Base-by-base conservation (phyloP, 2,329 filamentous ascomycete species). In the Albifimbria verrucaria region DNA sequence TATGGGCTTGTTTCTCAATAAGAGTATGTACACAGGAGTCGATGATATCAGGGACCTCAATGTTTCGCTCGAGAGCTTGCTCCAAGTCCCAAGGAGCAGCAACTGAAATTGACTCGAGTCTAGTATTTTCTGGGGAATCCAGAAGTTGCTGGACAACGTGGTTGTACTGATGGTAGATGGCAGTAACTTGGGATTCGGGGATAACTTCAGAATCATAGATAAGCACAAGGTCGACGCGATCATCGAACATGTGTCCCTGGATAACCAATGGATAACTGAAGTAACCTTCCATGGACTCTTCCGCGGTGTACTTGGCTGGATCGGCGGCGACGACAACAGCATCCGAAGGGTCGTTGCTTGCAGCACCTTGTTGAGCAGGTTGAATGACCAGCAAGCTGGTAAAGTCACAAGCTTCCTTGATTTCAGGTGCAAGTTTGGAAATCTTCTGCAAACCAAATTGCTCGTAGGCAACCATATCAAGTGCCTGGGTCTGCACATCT, bases 401-500 rank as follows among this genome's bases (percentile, higher is more conserved):
- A 15, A 39, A 39, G 18, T 39, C 32, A 12, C 32, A 39, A 9
- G 15, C 17, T 24, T 26, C 23, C 7, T 18, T 21, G 12, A 24
- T n/a, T n/a, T n/a, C n/a, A n/a, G n/a, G n/a, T n/a, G n/a, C n/a
- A n/a, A n/a, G n/a, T n/a, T n/a, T n/a, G n/a, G n/a, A n/a, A n/a
- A n/a, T n/a, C n/a, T n/a, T n/a, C n/a, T n/a, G n/a, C n/a, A n/a
- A n/a, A n/a, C n/a, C n/a, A n/a, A n/a, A n/a, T n/a, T n/a, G n/a
- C n/a, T n/a, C n/a, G n/a, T n/a, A n/a, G n/a, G n/a, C n/a, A n/a
- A n/a, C n/a, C n/a, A n/a, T n/a, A n/a, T n/a, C n/a, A n/a, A n/a
- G n/a, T 43, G 41, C n/a, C 57, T 23, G 48, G 15, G 18, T 61
- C 51, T n/a, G 66, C 61, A 32, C 73, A 66, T 52, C 68, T 64